Evolutionary conservation across 1,284 basidiomycete genomes (phyloP).

Genomic region (Moesziomyces parantarcticus): DNA sequence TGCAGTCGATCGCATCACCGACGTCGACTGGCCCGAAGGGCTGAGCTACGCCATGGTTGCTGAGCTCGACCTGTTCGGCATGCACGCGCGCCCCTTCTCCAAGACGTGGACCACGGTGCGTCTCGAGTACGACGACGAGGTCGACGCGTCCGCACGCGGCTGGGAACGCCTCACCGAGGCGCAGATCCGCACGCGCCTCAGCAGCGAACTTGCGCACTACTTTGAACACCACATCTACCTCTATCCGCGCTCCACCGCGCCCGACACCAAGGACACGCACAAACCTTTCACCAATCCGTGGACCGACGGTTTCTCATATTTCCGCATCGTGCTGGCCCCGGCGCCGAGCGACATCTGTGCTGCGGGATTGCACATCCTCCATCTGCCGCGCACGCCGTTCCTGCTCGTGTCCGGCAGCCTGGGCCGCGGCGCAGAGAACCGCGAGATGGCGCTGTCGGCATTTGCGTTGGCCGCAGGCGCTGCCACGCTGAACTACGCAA

Average conservation of each 20-base stretch:
- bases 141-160: slow-evolving; percentile 13
- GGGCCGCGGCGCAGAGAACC: slow-evolving; percentile 37
- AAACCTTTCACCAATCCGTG: slow-evolving; percentile 5
- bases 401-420: slow-evolving; percentile 45
- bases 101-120: slow-evolving; percentile 46
- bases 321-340: slow-evolving; percentile 45
- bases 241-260: slow-evolving; percentile 9
- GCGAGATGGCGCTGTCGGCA: slow-evolving; percentile 41
- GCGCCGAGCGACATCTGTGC: slow-evolving; percentile 43
- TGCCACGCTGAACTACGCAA: slow-evolving; percentile 35
- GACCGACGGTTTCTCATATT: slow-evolving; percentile 45
- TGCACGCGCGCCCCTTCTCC: slow-evolving; percentile 13
- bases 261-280: neutral
- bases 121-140: slow-evolving; percentile 49
- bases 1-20: slow-evolving; percentile 51
- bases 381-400: slow-evolving; percentile 44
- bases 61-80: slow-evolving; percentile 39
- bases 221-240: slow-evolving; percentile 55
- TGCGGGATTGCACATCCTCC: slow-evolving; percentile 45
- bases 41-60: slow-evolving; percentile 54
- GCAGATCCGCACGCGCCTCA: slow-evolving; percentile 33
- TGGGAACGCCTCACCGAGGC: slow-evolving; percentile 31
- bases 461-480: slow-evolving; percentile 48
- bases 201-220: slow-evolving; percentile 48
- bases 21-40: slow-evolving; percentile 57